phyloP scores from a whole-genome alignment of 148 eudicot genomes.

The Chenopodium suecicum region DNA sequence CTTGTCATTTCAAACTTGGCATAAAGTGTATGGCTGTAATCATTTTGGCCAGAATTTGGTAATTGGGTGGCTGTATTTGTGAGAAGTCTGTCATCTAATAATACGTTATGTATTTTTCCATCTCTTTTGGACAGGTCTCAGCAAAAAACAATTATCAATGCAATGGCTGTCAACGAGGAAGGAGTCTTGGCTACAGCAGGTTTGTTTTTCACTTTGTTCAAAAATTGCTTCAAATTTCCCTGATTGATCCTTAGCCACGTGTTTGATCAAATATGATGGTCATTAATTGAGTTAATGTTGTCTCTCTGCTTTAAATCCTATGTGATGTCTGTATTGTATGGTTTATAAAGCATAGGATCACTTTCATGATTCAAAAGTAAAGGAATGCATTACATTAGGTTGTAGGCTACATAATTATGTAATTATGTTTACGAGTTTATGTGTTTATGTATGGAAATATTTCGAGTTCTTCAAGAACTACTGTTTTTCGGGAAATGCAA shows the following conservation, averaged over 20 bases:
- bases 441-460: not conserved
- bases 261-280: not conserved
- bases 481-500: not conserved
- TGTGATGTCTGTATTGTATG: not conserved
- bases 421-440: not conserved
- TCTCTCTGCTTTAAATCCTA: not conserved
- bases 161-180: conserved; percentile 93
- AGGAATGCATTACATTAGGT: not conserved
- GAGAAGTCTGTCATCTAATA: not conserved
- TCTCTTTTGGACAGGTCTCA: conserved; percentile 58
- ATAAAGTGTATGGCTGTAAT: not conserved
- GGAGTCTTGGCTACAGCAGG: conserved; percentile 97
- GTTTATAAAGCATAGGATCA: not conserved
- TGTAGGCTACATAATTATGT: not conserved
- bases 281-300: not conserved
- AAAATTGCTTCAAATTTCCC: not conserved
- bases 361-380: not conserved
- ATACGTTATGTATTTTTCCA: not conserved
- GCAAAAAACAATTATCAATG: conserved; percentile 89
- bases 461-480: not conserved
- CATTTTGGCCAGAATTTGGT: not conserved
- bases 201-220: conserved; percentile 8
- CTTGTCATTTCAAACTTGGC: conserved; percentile 1
- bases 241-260: not conserved
- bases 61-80: not conserved